Base-by-base conservation (phyloP, 2,329 filamentous ascomycete species). In the Monilinia vaccinii-corymbosi region DNA sequence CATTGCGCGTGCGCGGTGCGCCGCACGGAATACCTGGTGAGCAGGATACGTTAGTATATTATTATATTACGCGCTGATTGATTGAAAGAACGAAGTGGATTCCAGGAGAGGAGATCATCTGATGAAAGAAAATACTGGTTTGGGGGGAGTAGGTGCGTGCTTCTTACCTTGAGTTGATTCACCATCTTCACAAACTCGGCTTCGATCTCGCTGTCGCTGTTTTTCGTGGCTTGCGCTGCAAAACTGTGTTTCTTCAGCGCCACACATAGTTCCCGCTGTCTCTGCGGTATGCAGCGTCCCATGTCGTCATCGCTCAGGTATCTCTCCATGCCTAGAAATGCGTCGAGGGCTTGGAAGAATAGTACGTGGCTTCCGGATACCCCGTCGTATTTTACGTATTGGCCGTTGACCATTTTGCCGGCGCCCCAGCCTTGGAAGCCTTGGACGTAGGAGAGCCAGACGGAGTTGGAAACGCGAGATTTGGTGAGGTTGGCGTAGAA, bases 1-100 rank as follows among this genome's bases (percentile, higher is more conserved):
- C 56, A 58, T 58, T 31, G 52, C 56, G 16, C 47, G 46, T n/a
- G 56, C 56, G 14, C 56, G 56, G 42, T 58, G 56, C 2, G 56
- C 56, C 5, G 47, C 21, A 8, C 56, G 34, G 21, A 58, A 58
- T 18, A 58, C 38, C 56, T 58, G n/a, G n/a, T 14, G n/a, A 18
- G 4, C 18, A 40, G 14, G 14, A 6, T n/a, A n/a, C n/a, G n/a
- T 38, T 11, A 38, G 34, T 14, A 38, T 14, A 38, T 14, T 10
- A 38, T 28, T 28, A 38, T 14, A 38, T 14, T 10, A 38, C 6
- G 3, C 25, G 25, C 25, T 28, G 3, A 28, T 28, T 28, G 25
- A 28, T 3, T 3, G 25, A 28, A 28, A 28, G 25, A n/a, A n/a
- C n/a, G n/a, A n/a, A n/a, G n/a, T n/a, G n/a, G n/a, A n/a, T n/a